Base-by-base conservation (phyloP, 169 alveolate genomes). In the Plasmodium vivax region DNA sequence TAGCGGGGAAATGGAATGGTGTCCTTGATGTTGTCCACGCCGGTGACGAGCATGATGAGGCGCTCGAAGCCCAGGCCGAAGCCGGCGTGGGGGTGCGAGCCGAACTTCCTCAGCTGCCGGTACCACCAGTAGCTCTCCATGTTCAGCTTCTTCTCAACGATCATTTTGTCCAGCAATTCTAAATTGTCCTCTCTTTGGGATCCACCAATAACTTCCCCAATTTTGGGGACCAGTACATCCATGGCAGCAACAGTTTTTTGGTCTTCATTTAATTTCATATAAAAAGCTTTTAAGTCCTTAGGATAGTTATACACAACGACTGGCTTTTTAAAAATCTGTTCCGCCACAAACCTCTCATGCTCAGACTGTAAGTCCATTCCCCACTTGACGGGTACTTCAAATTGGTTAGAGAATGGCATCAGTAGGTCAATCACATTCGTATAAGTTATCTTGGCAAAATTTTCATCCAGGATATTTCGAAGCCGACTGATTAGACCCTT, bases 11-110 rank as follows among this genome's bases (percentile, higher is more conserved):
- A 99, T 2, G 99, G 99, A 81, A 99, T 99, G 36, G 98, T 99
- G 96, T 99, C 99, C 96, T 99, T 97, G 83, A 99, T 99, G 98
- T 99, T 99, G 62, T 98, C 99, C 27, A 98, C 98, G 36, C 99
- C 99, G 19, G 99, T 99, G n/a, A 98, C 99, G 97, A 99, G 97
- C 99, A 99, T 98, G 77, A 98, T 98, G 19, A 99, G 96, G 82
- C 99, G 97, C 97, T 99, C 99, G 95, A 99, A 98, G 27, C 99
- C 99, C 51, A 99, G 98, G n/a, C 99, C 99, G 93, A 99, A 99
- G 41, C 99, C 99, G 12, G 99, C 97, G 91, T 99, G 99, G 14
- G 99, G 99, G 51, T 98, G 98, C 12, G 99, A 96, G 58, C 99
- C 99, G 94, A 97, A 99, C 95, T 96, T 97, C 93, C 99, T 97